Evolutionary conservation across 176 grass and related monocot genomes (phyloP).

Genomic region (Raddia distichophylla): DNA sequence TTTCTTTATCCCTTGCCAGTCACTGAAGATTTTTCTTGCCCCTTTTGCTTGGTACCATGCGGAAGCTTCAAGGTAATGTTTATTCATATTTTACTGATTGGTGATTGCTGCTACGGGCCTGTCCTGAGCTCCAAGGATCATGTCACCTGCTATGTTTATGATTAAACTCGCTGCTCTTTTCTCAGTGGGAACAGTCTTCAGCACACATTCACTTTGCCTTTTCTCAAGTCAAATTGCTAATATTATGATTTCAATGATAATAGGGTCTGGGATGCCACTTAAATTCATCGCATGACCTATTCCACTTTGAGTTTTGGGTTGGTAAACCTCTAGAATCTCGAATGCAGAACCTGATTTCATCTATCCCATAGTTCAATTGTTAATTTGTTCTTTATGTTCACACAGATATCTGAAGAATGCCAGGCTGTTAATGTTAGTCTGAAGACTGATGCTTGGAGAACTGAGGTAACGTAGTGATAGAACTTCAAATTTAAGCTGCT

Average conservation of each 20-base stretch:
- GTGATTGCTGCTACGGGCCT: not conserved
- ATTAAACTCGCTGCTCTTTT: constrained; percentile 3
- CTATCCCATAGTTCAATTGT: constrained; percentile 29
- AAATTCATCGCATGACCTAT: constrained; percentile 87
- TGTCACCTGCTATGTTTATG: constrained; percentile 26
- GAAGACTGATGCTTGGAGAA: constrained; percentile 73
- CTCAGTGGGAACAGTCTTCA: constrained; percentile 7
- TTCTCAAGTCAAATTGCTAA: constrained; percentile 29
- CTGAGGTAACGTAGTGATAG: constrained; percentile 58
- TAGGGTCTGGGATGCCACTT: constrained; percentile 91
- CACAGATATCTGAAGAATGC: constrained; percentile 84
- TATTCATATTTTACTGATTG: constrained; percentile 10
- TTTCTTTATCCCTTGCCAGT: constrained; percentile 57
- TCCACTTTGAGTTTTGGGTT: constrained; percentile 98
- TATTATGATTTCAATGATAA: constrained; percentile 36
- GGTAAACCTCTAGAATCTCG: constrained; percentile 66
- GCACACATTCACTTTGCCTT: not conserved
- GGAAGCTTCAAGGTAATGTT: constrained; percentile 91
- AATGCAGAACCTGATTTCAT: constrained; percentile 29
- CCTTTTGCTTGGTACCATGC: constrained; percentile 88
- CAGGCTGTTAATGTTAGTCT: constrained; percentile 92
- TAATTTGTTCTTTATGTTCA: constrained; percentile 35
- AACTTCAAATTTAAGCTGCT: not conserved
- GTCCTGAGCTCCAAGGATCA: constrained; percentile 18
- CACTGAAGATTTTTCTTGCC: constrained; percentile 96